Percentiles rank a stretch among this genome's conserved stretches.
Conservation (phyloP, 2,329 filamentous ascomycete species). For the Cladophialophora bantiana region DNA sequence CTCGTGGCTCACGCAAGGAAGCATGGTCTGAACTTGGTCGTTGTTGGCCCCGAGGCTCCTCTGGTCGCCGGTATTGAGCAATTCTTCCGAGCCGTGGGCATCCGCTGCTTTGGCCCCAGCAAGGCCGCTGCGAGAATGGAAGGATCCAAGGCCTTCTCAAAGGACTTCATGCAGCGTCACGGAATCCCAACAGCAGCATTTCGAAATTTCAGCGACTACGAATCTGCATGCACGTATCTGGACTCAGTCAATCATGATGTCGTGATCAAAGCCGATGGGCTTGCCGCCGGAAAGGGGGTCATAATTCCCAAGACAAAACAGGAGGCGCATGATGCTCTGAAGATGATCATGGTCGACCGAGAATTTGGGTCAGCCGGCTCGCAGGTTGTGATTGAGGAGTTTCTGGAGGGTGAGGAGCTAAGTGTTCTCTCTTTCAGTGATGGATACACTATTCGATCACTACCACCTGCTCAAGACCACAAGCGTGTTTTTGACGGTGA, state of each 20-base stretch:
- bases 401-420: conserved; percentile 87
- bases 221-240: conserved; percentile 75
- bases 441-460: conserved; percentile 79
- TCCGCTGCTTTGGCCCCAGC: conserved; percentile 85
- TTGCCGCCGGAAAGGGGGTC: conserved; percentile 95
- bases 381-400: conserved; percentile 96
- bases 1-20: conserved; percentile 78
- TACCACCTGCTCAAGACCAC: conserved; percentile 94
- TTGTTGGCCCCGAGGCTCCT: conserved; percentile 92
- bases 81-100: conserved; percentile 76
- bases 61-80: conserved; percentile 88
- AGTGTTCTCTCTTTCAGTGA: conserved; percentile 92
- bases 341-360: conserved; percentile 87
- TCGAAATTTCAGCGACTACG: conserved; percentile 83
- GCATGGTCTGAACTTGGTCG: conserved; percentile 78
- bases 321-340: conserved; percentile 81
- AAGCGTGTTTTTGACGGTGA: conserved; percentile 94
- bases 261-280: conserved; percentile 91
- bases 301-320: conserved; percentile 82
- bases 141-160: conserved; percentile 95
- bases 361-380: conserved; percentile 87
- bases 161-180: conserved; percentile 95
- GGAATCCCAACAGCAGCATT: conserved; percentile 90
- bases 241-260: conserved; percentile 73
- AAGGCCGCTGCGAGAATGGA: conserved; percentile 87